Base-by-base conservation (phyloP, 1,139 yeast species). In the Sugiyamaella pinicola region DNA sequence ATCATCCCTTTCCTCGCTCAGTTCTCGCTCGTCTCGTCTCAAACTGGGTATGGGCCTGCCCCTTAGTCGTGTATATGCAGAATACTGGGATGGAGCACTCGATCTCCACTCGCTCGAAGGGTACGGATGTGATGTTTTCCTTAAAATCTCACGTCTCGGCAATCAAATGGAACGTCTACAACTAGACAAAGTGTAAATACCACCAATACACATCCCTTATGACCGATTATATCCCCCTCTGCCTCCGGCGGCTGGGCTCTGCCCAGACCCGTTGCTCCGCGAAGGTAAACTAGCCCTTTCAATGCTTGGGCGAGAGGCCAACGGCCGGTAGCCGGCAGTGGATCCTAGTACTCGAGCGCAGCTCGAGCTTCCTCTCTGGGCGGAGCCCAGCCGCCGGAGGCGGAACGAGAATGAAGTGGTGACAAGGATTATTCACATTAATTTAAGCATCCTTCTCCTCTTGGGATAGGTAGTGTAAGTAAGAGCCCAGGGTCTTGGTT, bases 31-130 rank as follows among this genome's bases (percentile, higher is more conserved):
- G 0, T 84, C 87, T 29, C 79, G 85, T 55, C 79, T 80, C 61
- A 85, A 86, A 55, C 72, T 91, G 21, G 97, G 97, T 0, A 79
- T 91, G 60, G 96, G 97, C 0, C 74, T 91, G 55, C 97, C 98
- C 0, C 82, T 91, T 84, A 85, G 96, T 63, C 83, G 87, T 60
- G 88, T 91, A 0, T 91, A 91, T 66, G 91, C 96, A 0, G 97
- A 91, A 62, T 91, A 91, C 69, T 91, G 98, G 98, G 93, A 90
- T 63, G 97, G 98, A 4, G 85, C 84, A 50, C 71, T 91, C 49
- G 85, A 82, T 60, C 80, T 91, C 78, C 86, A 85, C 63, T 85
- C 95, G 0, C 73, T 91, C 47, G 93, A 88, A 58, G 97, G 96
- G 1, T 88, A 85, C 62, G 98, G 99, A 2, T 82, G 95, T 47